Percentiles rank a stretch among this genome's conserved stretches.
phyloP scores from a whole-genome alignment of 2,329 filamentous ascomycete genomes.

The Paracorniculantispora psalliotae region DNA sequence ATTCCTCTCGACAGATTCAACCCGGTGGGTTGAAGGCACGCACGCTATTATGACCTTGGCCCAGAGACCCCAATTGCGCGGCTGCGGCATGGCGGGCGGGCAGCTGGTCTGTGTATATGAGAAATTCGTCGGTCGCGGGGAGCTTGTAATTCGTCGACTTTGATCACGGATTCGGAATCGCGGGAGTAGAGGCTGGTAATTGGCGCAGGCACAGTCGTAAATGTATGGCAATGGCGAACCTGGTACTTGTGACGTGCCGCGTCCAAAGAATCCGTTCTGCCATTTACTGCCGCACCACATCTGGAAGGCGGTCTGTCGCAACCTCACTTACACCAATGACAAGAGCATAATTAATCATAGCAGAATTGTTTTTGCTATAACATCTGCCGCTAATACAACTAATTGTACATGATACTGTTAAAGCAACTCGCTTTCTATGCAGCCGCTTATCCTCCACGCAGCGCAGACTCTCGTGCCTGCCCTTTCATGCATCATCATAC shows the following conservation, averaged over 20 bases:
- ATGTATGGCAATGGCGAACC: no score
- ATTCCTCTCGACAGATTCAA: slow-evolving; percentile 1
- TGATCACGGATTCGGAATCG: no score
- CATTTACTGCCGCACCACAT: not conserved
- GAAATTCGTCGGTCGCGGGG: not conserved
- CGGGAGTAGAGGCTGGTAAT: no score
- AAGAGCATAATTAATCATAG: not conserved
- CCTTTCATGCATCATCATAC: not conserved
- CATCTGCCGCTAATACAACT: not conserved
- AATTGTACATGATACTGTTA: slow-evolving; percentile 4
- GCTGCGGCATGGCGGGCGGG: slow-evolving; percentile 38
- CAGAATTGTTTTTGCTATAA: no score
- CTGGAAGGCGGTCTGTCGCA: slow-evolving; percentile 13
- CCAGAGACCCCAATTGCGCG: slow-evolving; percentile 50
- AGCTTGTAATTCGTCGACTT: no score
- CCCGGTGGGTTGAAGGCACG: slow-evolving; percentile 25
- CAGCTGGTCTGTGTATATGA: slow-evolving; percentile 20
- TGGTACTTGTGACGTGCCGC: slow-evolving; percentile 4
- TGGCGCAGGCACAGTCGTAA: no score
- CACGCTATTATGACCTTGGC: slow-evolving; percentile 69
- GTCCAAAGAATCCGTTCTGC: not conserved
- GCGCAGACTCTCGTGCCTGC: not conserved
- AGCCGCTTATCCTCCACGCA: not conserved
- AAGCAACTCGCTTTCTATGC: slow-evolving; percentile 2
- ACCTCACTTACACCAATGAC: not conserved